phyloP scores from a whole-genome alignment of 306 rosid genomes.

The Luffa acutangula region DNA sequence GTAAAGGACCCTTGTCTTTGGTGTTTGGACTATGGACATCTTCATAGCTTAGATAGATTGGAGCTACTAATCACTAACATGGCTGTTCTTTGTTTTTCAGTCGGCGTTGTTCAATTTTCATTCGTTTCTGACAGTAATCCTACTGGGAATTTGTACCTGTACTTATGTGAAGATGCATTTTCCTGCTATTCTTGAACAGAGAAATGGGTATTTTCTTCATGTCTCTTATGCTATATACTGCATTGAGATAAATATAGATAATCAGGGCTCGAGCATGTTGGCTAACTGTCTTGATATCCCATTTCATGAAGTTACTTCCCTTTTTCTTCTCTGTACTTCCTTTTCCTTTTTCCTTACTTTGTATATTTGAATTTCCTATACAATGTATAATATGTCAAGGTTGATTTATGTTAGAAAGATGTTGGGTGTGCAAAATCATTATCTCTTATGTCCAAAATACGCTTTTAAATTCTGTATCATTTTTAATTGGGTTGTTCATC shows the following conservation, averaged over 20 bases:
- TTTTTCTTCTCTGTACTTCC: not conserved
- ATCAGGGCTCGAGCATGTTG: not conserved
- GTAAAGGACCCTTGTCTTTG: not conserved
- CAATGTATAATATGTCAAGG: not conserved
- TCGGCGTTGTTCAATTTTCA: slow-evolving; percentile 80
- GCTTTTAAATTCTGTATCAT: not conserved
- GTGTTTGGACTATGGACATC: not conserved
- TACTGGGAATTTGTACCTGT: slow-evolving; percentile 65
- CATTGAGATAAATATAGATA: not conserved
- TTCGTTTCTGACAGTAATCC: slow-evolving; percentile 74
- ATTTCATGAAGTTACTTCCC: not conserved
- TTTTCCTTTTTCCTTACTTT: not conserved
- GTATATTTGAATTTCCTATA: not conserved
- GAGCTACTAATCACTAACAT: not conserved
- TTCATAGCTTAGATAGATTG: not conserved
- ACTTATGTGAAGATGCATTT: slow-evolving; percentile 76
- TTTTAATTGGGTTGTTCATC: not conserved
- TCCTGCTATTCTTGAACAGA: slow-evolving; percentile 61
- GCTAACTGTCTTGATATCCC: not conserved
- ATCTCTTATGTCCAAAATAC: not conserved
- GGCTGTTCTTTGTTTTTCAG: slow-evolving; percentile 21
- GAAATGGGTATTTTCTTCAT: slow-evolving; percentile 40
- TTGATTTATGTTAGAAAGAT: not conserved
- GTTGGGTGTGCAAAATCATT: not conserved
- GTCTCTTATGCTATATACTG: not conserved